Conservation (phyloP, 176 grass and related monocot species). For the bread wheat (Triticum aestivum) region IWGSC_CS_RefSeq_v2.1 NC_057795.1:395721981-395722480, state of each 20-base stretch:
- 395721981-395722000: neutral
- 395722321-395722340: too few relatives aligned
- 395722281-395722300: too few relatives aligned
- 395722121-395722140: neutral
- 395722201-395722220: slow-evolving; percentile 6
- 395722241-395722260: slow-evolving; percentile 15
- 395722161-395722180: slow-evolving; percentile 29
- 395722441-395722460: too few relatives aligned
- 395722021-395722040: slow-evolving; percentile 66
- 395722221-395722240: slow-evolving; percentile 22
- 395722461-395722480: too few relatives aligned
- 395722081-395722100: neutral
- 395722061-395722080: slow-evolving; percentile 50
- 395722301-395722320: too few relatives aligned
- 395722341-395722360: too few relatives aligned
- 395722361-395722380: too few relatives aligned
- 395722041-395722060: slow-evolving; percentile 62
- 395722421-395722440: too few relatives aligned
- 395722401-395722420: too few relatives aligned
- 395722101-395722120: slow-evolving; percentile 5
- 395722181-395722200: slow-evolving; percentile 36
- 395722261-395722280: too few relatives aligned
- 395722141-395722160: neutral
- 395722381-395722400: too few relatives aligned
- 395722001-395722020: slow-evolving; percentile 29